phyloP scores from a whole-genome alignment of 2,329 filamentous ascomycete species.

The Colletotrichum kahawae region DNA sequence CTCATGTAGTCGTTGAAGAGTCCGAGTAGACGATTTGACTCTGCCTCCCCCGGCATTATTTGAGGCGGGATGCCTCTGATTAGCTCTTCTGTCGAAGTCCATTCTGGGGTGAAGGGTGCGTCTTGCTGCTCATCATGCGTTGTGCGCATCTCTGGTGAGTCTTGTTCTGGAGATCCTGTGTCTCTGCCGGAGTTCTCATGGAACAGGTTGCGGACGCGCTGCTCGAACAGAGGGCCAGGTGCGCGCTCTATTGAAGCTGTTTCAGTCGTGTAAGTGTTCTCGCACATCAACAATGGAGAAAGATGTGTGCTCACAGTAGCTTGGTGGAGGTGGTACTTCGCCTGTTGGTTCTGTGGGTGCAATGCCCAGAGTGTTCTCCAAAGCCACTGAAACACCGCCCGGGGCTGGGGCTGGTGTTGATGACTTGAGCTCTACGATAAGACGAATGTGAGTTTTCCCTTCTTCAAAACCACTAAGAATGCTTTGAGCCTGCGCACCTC shows the following conservation, averaged over 20 bases:
- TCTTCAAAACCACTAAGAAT: not conserved
- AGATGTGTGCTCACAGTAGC: not conserved
- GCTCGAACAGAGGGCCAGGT: constrained; percentile 9
- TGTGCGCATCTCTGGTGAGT: not conserved
- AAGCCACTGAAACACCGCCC: not conserved
- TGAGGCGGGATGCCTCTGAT: constrained; percentile 16
- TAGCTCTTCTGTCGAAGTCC: constrained; percentile 15
- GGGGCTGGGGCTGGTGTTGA: not conserved
- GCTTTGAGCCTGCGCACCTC: not conserved
- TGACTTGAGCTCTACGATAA: not conserved
- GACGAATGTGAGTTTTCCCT: not conserved
- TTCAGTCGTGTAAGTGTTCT: not conserved
- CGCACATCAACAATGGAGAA: too few species aligned
- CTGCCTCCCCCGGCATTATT: constrained; percentile 17
- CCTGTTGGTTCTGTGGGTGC: constrained; percentile 10
- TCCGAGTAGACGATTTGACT: constrained; percentile 27
- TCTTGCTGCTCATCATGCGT: not conserved
- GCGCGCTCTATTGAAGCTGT: constrained; percentile 18
- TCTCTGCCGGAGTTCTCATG: constrained; percentile 15
- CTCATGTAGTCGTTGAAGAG: constrained; percentile 29
- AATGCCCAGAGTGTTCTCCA: constrained; percentile 9
- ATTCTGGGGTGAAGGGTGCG: constrained; percentile 11
- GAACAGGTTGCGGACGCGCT: constrained; percentile 5
- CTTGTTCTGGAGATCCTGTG: not conserved
- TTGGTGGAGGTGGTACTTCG: constrained; percentile 14